Evolutionary conservation across 164 flowering plant species (phyloP).

Genomic region (Chimonanthus salicifolius): DNA sequence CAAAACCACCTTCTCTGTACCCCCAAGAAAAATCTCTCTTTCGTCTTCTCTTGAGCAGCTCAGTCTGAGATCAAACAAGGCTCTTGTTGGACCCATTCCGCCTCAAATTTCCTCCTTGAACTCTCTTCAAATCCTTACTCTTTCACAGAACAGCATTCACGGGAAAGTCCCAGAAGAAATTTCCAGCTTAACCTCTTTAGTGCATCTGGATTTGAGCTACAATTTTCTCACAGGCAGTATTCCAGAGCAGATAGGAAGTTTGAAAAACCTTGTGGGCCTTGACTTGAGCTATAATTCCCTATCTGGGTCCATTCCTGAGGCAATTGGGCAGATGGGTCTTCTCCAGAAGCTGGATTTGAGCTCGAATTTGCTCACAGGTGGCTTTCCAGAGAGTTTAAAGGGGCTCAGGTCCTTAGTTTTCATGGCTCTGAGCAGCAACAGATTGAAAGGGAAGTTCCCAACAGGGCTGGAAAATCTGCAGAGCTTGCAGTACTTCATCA

Average conservation of each 20-base stretch:
- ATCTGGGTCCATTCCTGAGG: conserved; percentile 44
- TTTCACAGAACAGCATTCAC: conserved; percentile 61
- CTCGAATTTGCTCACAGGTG: conserved; percentile 55
- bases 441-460: conserved; percentile 46
- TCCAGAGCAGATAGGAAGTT: conserved; percentile 52
- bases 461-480: conserved; percentile 39
- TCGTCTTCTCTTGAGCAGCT: conserved; percentile 56
- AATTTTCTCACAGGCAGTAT: conserved; percentile 50
- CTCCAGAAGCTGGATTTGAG: conserved; percentile 83
- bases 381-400: conserved; percentile 43
- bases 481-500: conserved; percentile 64
- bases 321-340: conserved; percentile 55
- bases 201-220: conserved; percentile 83
- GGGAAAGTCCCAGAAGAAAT: conserved; percentile 49
- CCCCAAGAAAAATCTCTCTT: conserved; percentile 6
- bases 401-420: conserved; percentile 44
- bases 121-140: conserved; percentile 63
- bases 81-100: conserved; percentile 64
- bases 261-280: conserved; percentile 53
- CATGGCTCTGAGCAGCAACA: conserved; percentile 65
- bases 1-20: conserved; percentile 35
- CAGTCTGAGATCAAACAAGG: conserved; percentile 66
- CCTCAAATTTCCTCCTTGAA: conserved; percentile 47
- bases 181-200: conserved; percentile 34
- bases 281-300: conserved; percentile 74